Evolutionary conservation across 2,329 filamentous ascomycete genomes (phyloP).

Genomic region (Fusarium graminum): DNA sequence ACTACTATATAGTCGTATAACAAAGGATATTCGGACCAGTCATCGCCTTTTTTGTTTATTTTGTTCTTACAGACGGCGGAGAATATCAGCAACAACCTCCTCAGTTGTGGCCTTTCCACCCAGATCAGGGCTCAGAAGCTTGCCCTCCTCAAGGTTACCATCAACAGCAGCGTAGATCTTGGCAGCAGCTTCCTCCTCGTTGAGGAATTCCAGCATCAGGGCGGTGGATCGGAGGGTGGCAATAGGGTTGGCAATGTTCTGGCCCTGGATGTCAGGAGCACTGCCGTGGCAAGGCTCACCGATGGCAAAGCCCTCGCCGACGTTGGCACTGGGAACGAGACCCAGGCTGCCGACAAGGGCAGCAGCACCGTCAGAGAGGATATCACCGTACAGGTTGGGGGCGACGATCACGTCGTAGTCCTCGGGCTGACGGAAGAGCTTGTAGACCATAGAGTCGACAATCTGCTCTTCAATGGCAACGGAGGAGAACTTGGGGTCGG

Average conservation of each 20-base stretch:
- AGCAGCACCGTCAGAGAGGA: slow-evolving; percentile 94
- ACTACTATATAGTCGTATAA: not conserved
- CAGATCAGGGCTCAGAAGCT: slow-evolving; percentile 87
- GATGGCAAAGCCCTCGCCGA: slow-evolving; percentile 93
- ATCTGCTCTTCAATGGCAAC: slow-evolving; percentile 94
- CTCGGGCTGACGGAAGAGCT: slow-evolving; percentile 95
- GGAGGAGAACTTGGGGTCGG: slow-evolving; percentile 70
- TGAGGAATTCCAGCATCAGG: slow-evolving; percentile 96
- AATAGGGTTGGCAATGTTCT: slow-evolving; percentile 95
- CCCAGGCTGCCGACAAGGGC: slow-evolving; percentile 93
- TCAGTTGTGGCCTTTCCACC: slow-evolving; percentile 88
- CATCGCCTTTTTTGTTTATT: slow-evolving; percentile 23
- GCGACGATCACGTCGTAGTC: slow-evolving; percentile 98
- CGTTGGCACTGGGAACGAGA: slow-evolving; percentile 94
- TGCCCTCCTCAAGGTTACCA: slow-evolving; percentile 86
- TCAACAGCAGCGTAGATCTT: slow-evolving; percentile 94
- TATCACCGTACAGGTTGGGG: slow-evolving; percentile 97
- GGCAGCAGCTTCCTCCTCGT: slow-evolving; percentile 86
- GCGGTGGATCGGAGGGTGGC: slow-evolving; percentile 92
- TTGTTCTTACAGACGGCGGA: slow-evolving; percentile 78
- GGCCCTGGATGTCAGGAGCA: slow-evolving; percentile 94
- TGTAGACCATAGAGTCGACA: slow-evolving; percentile 99
- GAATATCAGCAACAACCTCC: slow-evolving; percentile 88
- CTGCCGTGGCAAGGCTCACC: slow-evolving; percentile 98
- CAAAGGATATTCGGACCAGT: slow-evolving; percentile 14